Base-by-base conservation (phyloP, 2,329 filamentous ascomycete genomes). In the Xylariomycetidae sp. region DNA sequence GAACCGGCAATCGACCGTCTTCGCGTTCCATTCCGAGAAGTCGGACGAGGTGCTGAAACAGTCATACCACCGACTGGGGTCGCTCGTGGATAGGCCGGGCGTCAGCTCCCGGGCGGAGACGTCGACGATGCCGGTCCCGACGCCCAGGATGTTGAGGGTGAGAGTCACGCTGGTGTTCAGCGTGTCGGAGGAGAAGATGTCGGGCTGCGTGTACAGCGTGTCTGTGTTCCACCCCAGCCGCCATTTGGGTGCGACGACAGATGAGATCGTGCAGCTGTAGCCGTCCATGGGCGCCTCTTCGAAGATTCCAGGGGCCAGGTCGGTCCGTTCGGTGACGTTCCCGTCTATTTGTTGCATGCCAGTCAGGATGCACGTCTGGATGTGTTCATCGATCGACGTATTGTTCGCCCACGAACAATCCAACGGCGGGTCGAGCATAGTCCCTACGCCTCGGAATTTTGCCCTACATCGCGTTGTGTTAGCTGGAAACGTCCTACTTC, bases 201-300 rank as follows among this genome's bases (percentile, higher is more conserved):
- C n/a, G n/a, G 20, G 20, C 20, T 8, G 8, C 8, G 8, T 23
- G 20, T 23, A 23, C 20, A 8, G 20, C 20, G 20, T 23, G 8
- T 23, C 20, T 8, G 20, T 23, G 20, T n/a, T 23, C 8, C 8
- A n/a, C n/a, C 20, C n/a, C 8, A 23, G 8, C 8, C 20, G 20
- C 20, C 20, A 46, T n/a, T 40, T 40, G 15, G 44, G 33, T 16
- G 44, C 33, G n/a, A 42, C 36, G 12, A 39, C 36, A 3, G 44
- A 41, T 4, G 41, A 31, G 25, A 44, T 46, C 3, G 41, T 46
- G 34, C 41, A 46, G 25, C 41, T 46, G 25, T 44, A 42, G 1
- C 44, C 44, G 4, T 12, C 11, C 3, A 41, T 41, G 1, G 36
- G n/a, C 10, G 42, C 14, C 27, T 44, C 44, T 31, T 35, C 30